phyloP scores from a whole-genome alignment of 2,329 filamentous ascomycete species.

The Pestalotiopsis sp. region DNA sequence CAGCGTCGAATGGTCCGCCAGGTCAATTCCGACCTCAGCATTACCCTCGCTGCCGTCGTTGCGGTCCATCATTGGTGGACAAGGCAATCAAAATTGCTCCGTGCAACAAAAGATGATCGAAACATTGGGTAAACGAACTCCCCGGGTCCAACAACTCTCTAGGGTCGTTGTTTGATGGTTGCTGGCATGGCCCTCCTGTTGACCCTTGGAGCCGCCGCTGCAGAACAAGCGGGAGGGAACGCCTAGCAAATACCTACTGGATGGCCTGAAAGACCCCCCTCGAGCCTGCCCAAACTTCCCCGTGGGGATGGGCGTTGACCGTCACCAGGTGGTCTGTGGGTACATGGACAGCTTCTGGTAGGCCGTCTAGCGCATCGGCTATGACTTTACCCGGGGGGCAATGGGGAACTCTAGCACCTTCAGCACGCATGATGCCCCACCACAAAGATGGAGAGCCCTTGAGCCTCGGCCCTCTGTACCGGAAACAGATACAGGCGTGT shows the following conservation, averaged over 20 bases:
- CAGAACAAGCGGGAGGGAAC: neutral
- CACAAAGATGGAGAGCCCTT: too few relatives aligned
- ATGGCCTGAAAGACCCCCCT: neutral
- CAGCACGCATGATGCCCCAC: too few relatives aligned
- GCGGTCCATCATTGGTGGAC: neutral
- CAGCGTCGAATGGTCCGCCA: neutral
- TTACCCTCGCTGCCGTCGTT: neutral
- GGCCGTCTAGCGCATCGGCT: neutral
- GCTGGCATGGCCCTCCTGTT: neutral
- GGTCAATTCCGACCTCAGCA: neutral
- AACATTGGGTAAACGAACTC: neutral
- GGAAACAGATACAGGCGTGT: too few relatives aligned
- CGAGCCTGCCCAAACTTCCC: neutral
- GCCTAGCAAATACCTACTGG: neutral
- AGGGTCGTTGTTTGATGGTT: neutral
- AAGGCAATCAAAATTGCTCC: neutral
- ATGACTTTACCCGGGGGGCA: neutral
- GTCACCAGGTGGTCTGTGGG: neutral
- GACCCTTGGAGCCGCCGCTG: neutral
- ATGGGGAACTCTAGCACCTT: too few relatives aligned
- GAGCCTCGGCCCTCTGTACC: too few relatives aligned
- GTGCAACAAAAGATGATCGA: too few relatives aligned
- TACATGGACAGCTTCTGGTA: neutral
- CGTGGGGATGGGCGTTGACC: neutral
- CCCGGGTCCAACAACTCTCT: neutral